phyloP scores from a whole-genome alignment of 1,284 basidiomycete species.

The Cryptococcus amylolentus region DNA sequence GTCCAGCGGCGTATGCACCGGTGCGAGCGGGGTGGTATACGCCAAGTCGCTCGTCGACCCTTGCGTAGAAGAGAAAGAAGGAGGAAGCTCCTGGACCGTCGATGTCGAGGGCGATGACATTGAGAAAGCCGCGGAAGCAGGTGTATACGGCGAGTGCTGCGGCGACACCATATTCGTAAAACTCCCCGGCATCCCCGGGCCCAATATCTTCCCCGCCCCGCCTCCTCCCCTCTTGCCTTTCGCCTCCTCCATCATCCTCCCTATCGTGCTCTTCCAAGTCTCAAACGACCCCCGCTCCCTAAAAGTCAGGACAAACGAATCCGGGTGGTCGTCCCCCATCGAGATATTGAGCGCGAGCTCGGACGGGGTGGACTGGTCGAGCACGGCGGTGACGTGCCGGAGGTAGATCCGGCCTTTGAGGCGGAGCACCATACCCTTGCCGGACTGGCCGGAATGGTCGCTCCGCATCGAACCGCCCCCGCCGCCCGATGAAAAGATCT shows the following conservation, averaged over 20 bases:
- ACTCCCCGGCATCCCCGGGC: neutral
- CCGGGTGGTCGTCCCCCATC: slow-evolving; percentile 72
- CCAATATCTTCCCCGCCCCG: slow-evolving; percentile 11
- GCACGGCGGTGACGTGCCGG: slow-evolving; percentile 81
- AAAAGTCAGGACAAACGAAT: slow-evolving; percentile 92
- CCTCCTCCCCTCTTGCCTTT: slow-evolving; percentile 15
- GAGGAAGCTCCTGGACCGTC: slow-evolving; percentile 10
- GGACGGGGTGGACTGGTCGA: slow-evolving; percentile 67
- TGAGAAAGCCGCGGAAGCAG: no score
- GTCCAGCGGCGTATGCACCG: slow-evolving; percentile 83
- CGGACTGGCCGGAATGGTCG: slow-evolving; percentile 22
- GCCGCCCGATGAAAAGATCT: slow-evolving; percentile 22
- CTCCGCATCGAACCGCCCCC: slow-evolving; percentile 23
- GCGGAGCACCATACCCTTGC: slow-evolving; percentile 68
- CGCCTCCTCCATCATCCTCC: slow-evolving; percentile 58
- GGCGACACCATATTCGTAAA: neutral
- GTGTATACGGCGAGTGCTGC: no score
- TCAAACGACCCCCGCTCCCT: slow-evolving; percentile 82
- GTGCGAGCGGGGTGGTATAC: slow-evolving; percentile 52
- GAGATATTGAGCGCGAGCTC: slow-evolving; percentile 88
- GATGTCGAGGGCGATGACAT: neutral
- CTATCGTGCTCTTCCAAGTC: slow-evolving; percentile 77
- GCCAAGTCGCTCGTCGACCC: slow-evolving; percentile 25
- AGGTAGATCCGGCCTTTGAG: slow-evolving; percentile 94
- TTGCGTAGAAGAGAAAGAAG: slow-evolving; percentile 1